A percentile compares a stretch with the other conserved stretches of the same genome.
Evolutionary conservation across 1,284 basidiomycete genomes (phyloP).

Genomic region (Grifola frondosa): DNA sequence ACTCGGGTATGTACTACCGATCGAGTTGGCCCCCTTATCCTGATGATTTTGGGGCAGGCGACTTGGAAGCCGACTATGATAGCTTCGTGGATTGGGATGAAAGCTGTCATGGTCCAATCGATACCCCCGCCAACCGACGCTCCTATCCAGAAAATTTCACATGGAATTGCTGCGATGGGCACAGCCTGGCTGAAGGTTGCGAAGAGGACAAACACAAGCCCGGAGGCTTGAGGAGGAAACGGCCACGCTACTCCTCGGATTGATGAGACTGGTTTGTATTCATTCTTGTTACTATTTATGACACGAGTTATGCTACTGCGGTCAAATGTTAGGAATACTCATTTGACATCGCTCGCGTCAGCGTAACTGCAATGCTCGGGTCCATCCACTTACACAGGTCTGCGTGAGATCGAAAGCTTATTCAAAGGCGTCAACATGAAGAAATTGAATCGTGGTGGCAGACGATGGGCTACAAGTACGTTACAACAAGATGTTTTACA

Average conservation of each 20-base stretch:
- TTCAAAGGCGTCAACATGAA: too few relatives aligned
- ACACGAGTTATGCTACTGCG: too few relatives aligned
- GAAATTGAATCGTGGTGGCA: too few relatives aligned
- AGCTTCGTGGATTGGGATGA: conserved; percentile 48
- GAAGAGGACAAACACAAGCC: conserved; percentile 25
- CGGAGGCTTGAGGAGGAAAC: conserved; percentile 5
- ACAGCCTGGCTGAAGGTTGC: conserved; percentile 40
- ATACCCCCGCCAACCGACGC: conserved; percentile 37
- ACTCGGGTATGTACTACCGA: conserved; percentile 15
- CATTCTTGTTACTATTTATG: too few relatives aligned
- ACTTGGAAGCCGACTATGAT: conserved; percentile 38
- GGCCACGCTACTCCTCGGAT: not conserved
- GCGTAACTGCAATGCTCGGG: too few relatives aligned
- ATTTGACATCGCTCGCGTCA: too few relatives aligned
- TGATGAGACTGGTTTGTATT: too few relatives aligned
- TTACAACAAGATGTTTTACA: too few relatives aligned
- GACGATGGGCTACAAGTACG: too few relatives aligned
- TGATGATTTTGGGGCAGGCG: conserved; percentile 26
- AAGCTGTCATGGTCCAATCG: conserved; percentile 45
- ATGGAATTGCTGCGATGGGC: conserved; percentile 48
- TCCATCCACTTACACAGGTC: too few relatives aligned
- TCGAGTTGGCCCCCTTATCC: not conserved
- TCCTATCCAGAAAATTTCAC: conserved; percentile 46
- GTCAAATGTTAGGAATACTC: too few relatives aligned
- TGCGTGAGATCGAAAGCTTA: too few relatives aligned